A percentile compares a stretch with the other conserved stretches of the same genome.
phyloP scores from a whole-genome alignment of 805 yeast genomes.

The Priceomyces fermenticarens region DNA sequence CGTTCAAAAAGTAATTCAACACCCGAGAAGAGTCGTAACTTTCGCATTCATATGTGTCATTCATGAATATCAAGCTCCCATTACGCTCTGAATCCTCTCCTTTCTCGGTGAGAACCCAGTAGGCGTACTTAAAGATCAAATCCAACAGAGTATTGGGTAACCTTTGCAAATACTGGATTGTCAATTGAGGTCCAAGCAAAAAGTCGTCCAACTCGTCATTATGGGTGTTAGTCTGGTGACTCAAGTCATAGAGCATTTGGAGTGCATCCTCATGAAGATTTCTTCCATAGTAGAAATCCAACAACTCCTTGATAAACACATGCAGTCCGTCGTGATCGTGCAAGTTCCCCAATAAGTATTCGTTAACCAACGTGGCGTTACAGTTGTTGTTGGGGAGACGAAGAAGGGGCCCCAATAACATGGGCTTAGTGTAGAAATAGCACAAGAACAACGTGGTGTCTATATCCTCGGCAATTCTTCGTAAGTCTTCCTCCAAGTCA shows the following conservation, averaged over 20 bases:
- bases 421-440: conserved; percentile 64
- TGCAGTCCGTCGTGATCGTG: conserved; percentile 20
- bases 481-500: conserved; percentile 18
- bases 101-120: conserved; percentile 45
- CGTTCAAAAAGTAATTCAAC: conserved; percentile 44
- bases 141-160: conserved; percentile 48
- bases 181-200: conserved; percentile 39
- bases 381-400: conserved; percentile 72
- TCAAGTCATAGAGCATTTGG: conserved; percentile 44
- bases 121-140: conserved; percentile 54
- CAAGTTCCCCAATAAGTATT: conserved; percentile 42
- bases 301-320: conserved; percentile 59
- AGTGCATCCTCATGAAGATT: conserved; percentile 65
- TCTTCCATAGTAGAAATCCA: conserved; percentile 73
- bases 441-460: conserved; percentile 80
- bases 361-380: conserved; percentile 59
- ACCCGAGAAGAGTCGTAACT: conserved; percentile 54
- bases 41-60: conserved; percentile 59
- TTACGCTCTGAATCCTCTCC: conserved; percentile 22
- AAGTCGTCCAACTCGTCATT: conserved; percentile 21
- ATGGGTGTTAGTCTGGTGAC: conserved; percentile 15
- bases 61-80: conserved; percentile 57
- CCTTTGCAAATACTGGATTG: conserved; percentile 57
- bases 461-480: conserved; percentile 44
- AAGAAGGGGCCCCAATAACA: conserved; percentile 78